Percentiles rank a stretch among this genome's conserved stretches.
phyloP scores from a whole-genome alignment of 495 filamentous ascomycete species.

The Penicillium alfredii region DNA sequence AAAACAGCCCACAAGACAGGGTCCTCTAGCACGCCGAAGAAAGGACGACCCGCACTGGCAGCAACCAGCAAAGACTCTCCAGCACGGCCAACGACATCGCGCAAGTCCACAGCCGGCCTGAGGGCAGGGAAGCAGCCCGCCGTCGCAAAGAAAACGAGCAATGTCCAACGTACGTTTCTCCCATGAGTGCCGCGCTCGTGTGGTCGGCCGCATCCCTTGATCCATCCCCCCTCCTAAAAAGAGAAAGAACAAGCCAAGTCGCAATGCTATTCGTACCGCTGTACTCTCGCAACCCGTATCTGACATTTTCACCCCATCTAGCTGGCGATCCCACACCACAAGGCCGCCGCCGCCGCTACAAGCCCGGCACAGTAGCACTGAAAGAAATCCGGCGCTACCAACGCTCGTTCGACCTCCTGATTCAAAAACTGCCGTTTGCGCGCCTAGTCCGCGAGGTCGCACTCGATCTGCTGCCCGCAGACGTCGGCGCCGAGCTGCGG shows the following conservation, averaged over 20 bases:
- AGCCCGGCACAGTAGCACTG: constrained; percentile 76
- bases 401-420: constrained; percentile 69
- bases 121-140: constrained; percentile 20
- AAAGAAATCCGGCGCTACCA: constrained; percentile 85
- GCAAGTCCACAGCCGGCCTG: constrained; percentile 13
- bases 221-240: not conserved
- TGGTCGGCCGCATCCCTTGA: not conserved
- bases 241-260: not conserved
- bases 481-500: constrained; percentile 55
- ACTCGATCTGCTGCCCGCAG: constrained; percentile 46
- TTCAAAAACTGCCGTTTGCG: constrained; percentile 79
- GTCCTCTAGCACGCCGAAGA: constrained; percentile 5
- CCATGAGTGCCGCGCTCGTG: not conserved
- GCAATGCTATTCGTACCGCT: too few species aligned
- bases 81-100: constrained; percentile 9
- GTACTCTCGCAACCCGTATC: too few species aligned
- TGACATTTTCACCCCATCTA: too few species aligned
- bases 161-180: constrained; percentile 37
- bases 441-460: constrained; percentile 88
- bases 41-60: constrained; percentile 4
- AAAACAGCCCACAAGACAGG: constrained; percentile 9
- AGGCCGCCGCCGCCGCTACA: constrained; percentile 63
- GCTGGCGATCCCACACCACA: constrained; percentile 67
- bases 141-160: constrained; percentile 14
- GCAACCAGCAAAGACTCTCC: constrained; percentile 1